Conservation (phyloP, 1,284 basidiomycete genomes). For the Rhizoctonia solani region DNA sequence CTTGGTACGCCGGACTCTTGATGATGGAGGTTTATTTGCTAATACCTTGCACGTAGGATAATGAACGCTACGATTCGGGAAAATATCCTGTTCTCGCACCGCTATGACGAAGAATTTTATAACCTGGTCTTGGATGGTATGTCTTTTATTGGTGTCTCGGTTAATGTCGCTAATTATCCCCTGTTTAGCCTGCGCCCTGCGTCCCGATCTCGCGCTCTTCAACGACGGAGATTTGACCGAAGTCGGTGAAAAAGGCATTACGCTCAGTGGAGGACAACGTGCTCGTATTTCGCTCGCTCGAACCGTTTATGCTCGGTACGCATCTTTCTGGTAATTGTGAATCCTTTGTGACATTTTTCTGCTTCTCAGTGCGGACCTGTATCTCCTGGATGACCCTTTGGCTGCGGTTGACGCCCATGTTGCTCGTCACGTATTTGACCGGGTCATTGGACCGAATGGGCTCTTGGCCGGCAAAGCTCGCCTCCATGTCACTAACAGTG, state of each 20-base stretch:
- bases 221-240: conserved; percentile 73
- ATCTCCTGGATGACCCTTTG: conserved; percentile 59
- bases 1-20: conserved; percentile 61
- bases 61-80: conserved; percentile 69
- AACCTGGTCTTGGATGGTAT: conserved; percentile 75
- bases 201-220: conserved; percentile 77
- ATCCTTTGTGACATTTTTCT: conserved; percentile 43
- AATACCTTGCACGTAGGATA: not conserved
- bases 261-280: conserved; percentile 61
- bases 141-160: not conserved
- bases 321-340: not conserved
- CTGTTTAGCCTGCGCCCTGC: conserved; percentile 78
- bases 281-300: conserved; percentile 62
- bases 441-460: conserved; percentile 88
- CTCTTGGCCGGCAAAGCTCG: conserved; percentile 84
- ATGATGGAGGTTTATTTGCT: not conserved
- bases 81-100: conserved; percentile 89
- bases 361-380: conserved; percentile 60
- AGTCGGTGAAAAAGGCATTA: conserved; percentile 63
- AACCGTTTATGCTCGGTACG: conserved; percentile 50
- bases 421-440: conserved; percentile 69
- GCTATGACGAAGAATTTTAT: conserved; percentile 80
- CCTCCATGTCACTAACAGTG: conserved; percentile 87
- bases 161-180: not conserved
- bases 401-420: conserved; percentile 74